A percentile compares a stretch with the other conserved stretches of the same genome.
phyloP scores from a whole-genome alignment of 352 stramenopile genomes.

The Pilasporangium apinafurcum region DNA sequence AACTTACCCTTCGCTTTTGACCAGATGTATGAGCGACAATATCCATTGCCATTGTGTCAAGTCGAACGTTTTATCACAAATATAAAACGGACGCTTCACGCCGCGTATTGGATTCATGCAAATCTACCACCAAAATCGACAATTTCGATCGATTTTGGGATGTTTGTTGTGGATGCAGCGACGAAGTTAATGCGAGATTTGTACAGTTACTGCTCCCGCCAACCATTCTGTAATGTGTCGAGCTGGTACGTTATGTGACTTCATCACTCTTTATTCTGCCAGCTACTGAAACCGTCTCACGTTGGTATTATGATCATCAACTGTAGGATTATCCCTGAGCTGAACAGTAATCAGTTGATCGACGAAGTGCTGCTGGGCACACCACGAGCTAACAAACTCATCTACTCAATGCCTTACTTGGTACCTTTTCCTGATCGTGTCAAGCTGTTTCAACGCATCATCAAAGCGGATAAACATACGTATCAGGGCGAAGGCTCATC shows the following conservation, averaged over 20 bases:
- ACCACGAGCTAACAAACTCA: constrained; percentile 47
- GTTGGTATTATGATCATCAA: not conserved
- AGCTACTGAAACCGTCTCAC: not conserved
- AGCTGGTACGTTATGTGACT: constrained; percentile 42
- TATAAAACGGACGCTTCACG: constrained; percentile 50
- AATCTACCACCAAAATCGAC: constrained; percentile 15
- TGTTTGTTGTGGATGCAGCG: constrained; percentile 48
- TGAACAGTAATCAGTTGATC: constrained; percentile 52
- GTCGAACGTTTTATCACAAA: constrained; percentile 54
- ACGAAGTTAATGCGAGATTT: constrained; percentile 54
- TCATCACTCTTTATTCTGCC: not conserved
- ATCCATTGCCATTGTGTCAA: constrained; percentile 56
- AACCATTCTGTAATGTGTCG: constrained; percentile 67
- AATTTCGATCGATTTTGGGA: constrained; percentile 30
- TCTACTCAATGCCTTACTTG: constrained; percentile 70
- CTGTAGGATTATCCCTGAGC: constrained; percentile 42
- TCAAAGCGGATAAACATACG: constrained; percentile 44
- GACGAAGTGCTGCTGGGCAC: constrained; percentile 45
- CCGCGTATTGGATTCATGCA: constrained; percentile 41
- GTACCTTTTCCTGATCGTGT: constrained; percentile 67
- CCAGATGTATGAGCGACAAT: constrained; percentile 67
- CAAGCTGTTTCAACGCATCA: constrained; percentile 55
- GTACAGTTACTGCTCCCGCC: constrained; percentile 62
- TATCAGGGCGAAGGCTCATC: constrained; percentile 38
- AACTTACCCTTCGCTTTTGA: not conserved